A percentile compares a stretch with the other conserved stretches of the same genome.
Conservation (phyloP, 805 yeast genomes). For the Kluyveromyces dobzhanskii region DNA sequence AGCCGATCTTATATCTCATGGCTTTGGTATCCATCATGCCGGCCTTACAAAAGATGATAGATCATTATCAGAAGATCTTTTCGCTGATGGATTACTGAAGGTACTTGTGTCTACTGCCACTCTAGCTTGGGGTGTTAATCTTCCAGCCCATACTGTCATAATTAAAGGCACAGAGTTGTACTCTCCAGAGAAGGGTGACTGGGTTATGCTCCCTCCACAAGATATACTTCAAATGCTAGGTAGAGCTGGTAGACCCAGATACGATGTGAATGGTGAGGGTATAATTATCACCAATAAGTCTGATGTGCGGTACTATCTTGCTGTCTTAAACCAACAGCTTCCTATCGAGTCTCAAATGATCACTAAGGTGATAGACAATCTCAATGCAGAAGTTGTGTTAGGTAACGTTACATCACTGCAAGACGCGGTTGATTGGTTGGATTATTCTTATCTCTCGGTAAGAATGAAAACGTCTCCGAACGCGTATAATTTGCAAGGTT, state of each 20-base stretch:
- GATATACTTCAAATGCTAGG: slow-evolving; percentile 97
- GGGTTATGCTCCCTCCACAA: slow-evolving; percentile 92
- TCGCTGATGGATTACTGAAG: slow-evolving; percentile 80
- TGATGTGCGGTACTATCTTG: slow-evolving; percentile 81
- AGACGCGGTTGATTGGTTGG: slow-evolving; percentile 77
- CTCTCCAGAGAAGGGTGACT: slow-evolving; percentile 79
- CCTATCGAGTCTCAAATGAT: slow-evolving; percentile 89
- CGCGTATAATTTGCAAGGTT: slow-evolving; percentile 63
- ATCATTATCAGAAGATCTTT: slow-evolving; percentile 70
- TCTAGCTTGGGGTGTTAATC: slow-evolving; percentile 93
- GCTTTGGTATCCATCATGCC: slow-evolving; percentile 90
- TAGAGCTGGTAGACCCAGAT: slow-evolving; percentile 95
- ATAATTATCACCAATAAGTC: slow-evolving; percentile 81
- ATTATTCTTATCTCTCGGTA: slow-evolving; percentile 67
- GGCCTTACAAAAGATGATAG: slow-evolving; percentile 72
- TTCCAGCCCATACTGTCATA: slow-evolving; percentile 91
- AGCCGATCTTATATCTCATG: slow-evolving; percentile 53
- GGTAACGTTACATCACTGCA: slow-evolving; percentile 54
- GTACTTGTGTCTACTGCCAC: slow-evolving; percentile 88
- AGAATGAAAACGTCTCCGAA: slow-evolving; percentile 70
- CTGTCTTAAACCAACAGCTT: slow-evolving; percentile 81
- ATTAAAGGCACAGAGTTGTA: slow-evolving; percentile 92
- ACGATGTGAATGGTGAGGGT: slow-evolving; percentile 89
- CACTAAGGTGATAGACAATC: slow-evolving; percentile 56
- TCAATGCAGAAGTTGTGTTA: slow-evolving; percentile 81